A percentile compares a stretch with the other conserved stretches of the same genome.
Evolutionary conservation across 371 early-diverging fungal genomes (phyloP).

Genomic region (Mucor indicus): DNA sequence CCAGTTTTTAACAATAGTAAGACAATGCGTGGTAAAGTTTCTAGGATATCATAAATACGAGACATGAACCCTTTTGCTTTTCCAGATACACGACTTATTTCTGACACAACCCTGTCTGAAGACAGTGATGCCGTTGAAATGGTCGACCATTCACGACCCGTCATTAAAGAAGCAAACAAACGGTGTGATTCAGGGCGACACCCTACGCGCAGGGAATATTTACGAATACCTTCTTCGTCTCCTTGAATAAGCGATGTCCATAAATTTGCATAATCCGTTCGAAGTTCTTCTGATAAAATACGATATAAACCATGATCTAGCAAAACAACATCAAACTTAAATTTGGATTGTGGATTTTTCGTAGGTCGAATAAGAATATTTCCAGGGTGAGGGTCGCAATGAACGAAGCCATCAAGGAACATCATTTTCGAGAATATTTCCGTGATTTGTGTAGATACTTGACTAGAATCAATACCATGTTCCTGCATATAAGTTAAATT

Average conservation of each 20-base stretch:
- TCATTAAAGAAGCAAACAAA: constrained; percentile 82
- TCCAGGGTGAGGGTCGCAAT: constrained; percentile 64
- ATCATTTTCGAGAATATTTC: constrained; percentile 90
- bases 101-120: constrained; percentile 41
- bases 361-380: constrained; percentile 69
- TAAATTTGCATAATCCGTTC: constrained; percentile 82
- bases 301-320: constrained; percentile 95
- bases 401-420: constrained; percentile 81
- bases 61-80: constrained; percentile 55
- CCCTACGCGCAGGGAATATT: constrained; percentile 57
- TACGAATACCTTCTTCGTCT: constrained; percentile 66
- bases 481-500: constrained; percentile 66
- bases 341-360: constrained; percentile 40
- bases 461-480: constrained; percentile 67
- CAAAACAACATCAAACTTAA: constrained; percentile 86
- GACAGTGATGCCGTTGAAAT: constrained; percentile 39
- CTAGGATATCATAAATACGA: constrained; percentile 80
- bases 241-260: constrained; percentile 85
- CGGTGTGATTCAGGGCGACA: constrained; percentile 74
- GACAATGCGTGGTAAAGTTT: constrained; percentile 78
- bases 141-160: constrained; percentile 82
- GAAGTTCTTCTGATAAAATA: constrained; percentile 62
- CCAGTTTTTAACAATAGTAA: constrained; percentile 88
- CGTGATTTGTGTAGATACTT: constrained; percentile 74
- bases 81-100: constrained; percentile 38